These are phyloP conservation scores for Kodamaea neixiangensis DNA, from an alignment of 805 yeast species.

Conservation along the genomic window DNA sequence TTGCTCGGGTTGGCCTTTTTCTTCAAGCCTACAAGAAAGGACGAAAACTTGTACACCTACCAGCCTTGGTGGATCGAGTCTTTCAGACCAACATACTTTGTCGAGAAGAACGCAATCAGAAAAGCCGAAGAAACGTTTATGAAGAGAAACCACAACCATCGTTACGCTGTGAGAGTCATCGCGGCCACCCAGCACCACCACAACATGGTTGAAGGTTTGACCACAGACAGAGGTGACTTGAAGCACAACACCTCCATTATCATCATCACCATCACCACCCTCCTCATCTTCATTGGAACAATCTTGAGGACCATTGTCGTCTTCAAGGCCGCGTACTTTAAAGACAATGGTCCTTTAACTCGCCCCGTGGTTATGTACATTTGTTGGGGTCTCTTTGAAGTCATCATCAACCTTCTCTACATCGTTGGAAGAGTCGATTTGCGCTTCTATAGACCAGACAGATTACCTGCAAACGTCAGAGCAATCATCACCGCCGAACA, in stretches of 20 bases:
- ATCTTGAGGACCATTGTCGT: conserved; percentile 51
- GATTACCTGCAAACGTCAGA: conserved; percentile 41
- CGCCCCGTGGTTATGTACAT: conserved; percentile 64
- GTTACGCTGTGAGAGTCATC: conserved; percentile 58
- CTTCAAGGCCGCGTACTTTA: conserved; percentile 33
- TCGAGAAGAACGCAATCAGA: conserved; percentile 51
- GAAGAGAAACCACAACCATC: conserved; percentile 48
- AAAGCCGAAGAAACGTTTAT: conserved; percentile 50
- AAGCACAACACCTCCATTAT: conserved; percentile 54
- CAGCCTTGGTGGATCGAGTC: conserved; percentile 82
- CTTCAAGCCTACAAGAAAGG: conserved; percentile 54
- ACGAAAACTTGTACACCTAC: conserved; percentile 55
- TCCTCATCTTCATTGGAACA: conserved; percentile 52
- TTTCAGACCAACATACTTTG: conserved; percentile 59
- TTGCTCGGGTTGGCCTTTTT: conserved; percentile 54
- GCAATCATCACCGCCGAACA: conserved; percentile 46
- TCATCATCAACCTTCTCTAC: conserved; percentile 55
- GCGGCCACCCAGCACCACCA: conserved; percentile 54
- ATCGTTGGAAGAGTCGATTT: conserved; percentile 68
- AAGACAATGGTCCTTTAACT: conserved; percentile 19
- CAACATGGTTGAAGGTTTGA: conserved; percentile 39
- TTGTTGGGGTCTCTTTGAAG: conserved; percentile 69
- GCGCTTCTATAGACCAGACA: conserved; percentile 79
- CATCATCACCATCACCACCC: conserved; percentile 47
- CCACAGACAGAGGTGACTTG: conserved; percentile 43